Evolutionary conservation across 2,329 filamentous ascomycete species (phyloP).

Genomic region (Stagonosporopsis cucurbitacearum): DNA sequence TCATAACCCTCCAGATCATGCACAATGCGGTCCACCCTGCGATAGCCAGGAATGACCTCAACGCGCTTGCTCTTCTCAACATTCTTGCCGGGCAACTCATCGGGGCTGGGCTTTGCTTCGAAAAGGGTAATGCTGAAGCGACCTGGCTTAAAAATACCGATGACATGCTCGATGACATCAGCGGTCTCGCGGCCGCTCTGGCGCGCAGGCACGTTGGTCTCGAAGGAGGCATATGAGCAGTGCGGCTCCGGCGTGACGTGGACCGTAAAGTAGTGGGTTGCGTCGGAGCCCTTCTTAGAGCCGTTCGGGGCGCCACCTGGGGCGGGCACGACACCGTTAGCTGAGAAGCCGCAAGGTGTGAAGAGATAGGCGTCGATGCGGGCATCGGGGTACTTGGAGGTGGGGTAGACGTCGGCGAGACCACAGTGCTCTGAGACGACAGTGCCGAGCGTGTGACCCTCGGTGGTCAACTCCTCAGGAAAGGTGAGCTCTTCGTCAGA

Average conservation of each 20-base stretch:
- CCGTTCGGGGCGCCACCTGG: conserved; percentile 59
- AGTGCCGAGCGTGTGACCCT: conserved; percentile 91
- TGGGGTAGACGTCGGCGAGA: conserved; percentile 86
- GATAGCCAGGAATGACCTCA: conserved; percentile 84
- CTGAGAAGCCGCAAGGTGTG: conserved; percentile 94
- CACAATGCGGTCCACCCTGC: conserved; percentile 89
- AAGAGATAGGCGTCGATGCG: conserved; percentile 96
- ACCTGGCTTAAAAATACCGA: conserved; percentile 95
- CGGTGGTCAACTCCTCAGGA: conserved; percentile 80
- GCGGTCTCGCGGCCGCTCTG: conserved; percentile 87
- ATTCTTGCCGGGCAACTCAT: conserved; percentile 51
- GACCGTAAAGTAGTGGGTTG: conserved; percentile 90
- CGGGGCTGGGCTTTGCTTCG: conserved; percentile 74
- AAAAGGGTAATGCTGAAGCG: conserved; percentile 97
- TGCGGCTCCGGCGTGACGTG: conserved; percentile 97
- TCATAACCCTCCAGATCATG: conserved; percentile 98
- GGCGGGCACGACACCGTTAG: conserved; percentile 91
- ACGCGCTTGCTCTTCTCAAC: conserved; percentile 58
- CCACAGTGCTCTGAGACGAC: conserved; percentile 91
- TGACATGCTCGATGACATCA: conserved; percentile 91
- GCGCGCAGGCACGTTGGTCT: conserved; percentile 92
- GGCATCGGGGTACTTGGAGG: conserved; percentile 85
- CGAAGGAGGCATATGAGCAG: conserved; percentile 97
- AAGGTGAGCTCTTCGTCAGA: conserved; percentile 65
- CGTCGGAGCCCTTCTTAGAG: conserved; percentile 50